These are phyloP conservation scores for Citrus medica DNA, from an alignment of 345 rosid species.

Conservation along the genomic window DNA sequence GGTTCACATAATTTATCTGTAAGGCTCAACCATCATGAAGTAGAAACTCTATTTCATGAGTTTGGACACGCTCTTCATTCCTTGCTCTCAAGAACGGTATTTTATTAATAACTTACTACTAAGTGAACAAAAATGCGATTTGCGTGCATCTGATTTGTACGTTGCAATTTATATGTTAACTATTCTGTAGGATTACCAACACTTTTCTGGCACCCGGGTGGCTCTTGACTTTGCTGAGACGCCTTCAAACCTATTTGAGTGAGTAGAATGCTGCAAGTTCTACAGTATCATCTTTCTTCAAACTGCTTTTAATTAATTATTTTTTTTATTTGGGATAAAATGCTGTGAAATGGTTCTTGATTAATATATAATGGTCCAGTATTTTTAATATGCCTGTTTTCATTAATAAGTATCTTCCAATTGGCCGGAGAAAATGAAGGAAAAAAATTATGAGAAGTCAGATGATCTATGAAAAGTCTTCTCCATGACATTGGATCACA, in stretches of 20 bases:
- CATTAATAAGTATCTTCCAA: neutral
- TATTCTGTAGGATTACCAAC: conserved; percentile 78
- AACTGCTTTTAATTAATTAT: neutral
- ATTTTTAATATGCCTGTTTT: neutral
- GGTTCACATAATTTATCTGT: conserved; percentile 47
- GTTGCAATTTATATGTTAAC: neutral
- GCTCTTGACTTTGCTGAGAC: conserved; percentile 93
- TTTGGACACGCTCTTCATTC: conserved; percentile 97
- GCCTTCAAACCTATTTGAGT: conserved; percentile 96
- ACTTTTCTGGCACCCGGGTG: conserved; percentile 91
- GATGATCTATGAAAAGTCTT: neutral
- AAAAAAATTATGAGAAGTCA: neutral
- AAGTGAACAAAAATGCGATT: neutral
- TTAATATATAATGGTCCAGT: neutral
- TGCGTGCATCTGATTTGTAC: neutral
- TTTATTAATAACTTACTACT: conserved; percentile 10
- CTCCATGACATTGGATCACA: neutral
- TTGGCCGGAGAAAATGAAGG: neutral
- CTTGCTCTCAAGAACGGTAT: conserved; percentile 89
- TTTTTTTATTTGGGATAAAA: neutral
- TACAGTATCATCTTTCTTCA: neutral
- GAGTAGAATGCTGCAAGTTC: conserved; percentile 37
- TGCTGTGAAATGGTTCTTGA: neutral
- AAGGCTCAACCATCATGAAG: conserved; percentile 80
- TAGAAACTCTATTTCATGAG: conserved; percentile 94